Conservation (phyloP, 352 stramenopile species). For the Lagenidium giganteum region DNA sequence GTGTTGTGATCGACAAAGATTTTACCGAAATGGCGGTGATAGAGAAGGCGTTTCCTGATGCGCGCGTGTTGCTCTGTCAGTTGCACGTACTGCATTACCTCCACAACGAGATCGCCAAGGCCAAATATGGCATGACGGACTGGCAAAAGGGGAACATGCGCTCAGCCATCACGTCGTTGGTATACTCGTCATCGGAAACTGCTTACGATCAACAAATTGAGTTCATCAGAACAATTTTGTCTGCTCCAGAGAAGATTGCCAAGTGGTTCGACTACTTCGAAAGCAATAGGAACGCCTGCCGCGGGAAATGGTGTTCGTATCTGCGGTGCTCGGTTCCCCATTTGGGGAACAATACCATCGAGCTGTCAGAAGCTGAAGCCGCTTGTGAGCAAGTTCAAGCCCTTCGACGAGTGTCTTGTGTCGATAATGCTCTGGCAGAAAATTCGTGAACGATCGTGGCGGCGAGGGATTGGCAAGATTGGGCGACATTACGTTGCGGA, state of each 20-base stretch:
- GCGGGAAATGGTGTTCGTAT: conserved; percentile 1
- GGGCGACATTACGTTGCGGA: neutral
- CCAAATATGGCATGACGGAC: conserved; percentile 2
- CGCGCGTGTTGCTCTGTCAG: neutral
- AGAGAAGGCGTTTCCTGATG: neutral
- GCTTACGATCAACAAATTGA: neutral
- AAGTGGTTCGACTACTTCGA: conserved; percentile 4
- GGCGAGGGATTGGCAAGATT: neutral
- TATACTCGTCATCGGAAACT: neutral
- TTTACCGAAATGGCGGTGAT: conserved; percentile 2
- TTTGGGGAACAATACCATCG: conserved; percentile 7
- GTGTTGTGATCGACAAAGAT: conserved; percentile 4
- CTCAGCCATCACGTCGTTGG: neutral
- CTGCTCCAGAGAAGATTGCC: neutral
- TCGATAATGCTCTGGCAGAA: too few species aligned
- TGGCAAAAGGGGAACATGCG: conserved; percentile 3
- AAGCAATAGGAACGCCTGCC: neutral
- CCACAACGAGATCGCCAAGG: neutral
- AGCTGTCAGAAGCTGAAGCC: conserved; percentile 5
- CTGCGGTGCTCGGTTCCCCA: neutral
- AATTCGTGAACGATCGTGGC: too few species aligned
- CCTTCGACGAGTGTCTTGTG: too few species aligned
- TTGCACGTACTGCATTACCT: neutral
- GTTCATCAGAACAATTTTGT: neutral
- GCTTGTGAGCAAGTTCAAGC: conserved; percentile 1